A percentile compares a stretch with the other conserved stretches of the same genome.
These are phyloP conservation scores for Boletus mariae DNA, from an alignment of 1,284 basidiomycete species.

Conservation along the genomic window DNA sequence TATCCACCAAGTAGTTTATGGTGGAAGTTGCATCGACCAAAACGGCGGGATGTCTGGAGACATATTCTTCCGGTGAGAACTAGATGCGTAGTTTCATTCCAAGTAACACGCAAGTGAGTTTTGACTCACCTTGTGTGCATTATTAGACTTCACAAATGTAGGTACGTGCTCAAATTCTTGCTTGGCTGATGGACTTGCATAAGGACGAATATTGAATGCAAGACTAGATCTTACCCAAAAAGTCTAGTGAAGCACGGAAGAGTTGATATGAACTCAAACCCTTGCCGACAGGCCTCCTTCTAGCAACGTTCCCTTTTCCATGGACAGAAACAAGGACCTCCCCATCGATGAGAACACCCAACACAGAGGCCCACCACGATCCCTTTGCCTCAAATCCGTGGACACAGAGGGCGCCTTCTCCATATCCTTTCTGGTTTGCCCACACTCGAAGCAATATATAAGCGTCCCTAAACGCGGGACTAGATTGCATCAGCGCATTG, in stretches of 20 bases:
- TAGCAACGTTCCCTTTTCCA: slow-evolving; percentile 32
- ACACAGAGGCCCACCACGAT: slow-evolving; percentile 65
- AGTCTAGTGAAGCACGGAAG: slow-evolving; percentile 78
- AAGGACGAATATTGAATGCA: slow-evolving; percentile 1
- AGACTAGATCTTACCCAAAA: slow-evolving; percentile 52
- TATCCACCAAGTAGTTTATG: slow-evolving; percentile 77
- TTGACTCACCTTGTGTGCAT: slow-evolving; percentile 45
- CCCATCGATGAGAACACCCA: slow-evolving; percentile 72
- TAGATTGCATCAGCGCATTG: slow-evolving; percentile 60
- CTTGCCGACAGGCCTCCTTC: slow-evolving; percentile 58
- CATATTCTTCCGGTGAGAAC: slow-evolving; percentile 58
- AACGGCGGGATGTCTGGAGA: slow-evolving; percentile 46
- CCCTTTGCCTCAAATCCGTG: slow-evolving; percentile 67
- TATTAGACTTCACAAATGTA: slow-evolving; percentile 58
- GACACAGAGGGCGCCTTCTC: slow-evolving; percentile 54
- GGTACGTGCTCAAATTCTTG: slow-evolving; percentile 65
- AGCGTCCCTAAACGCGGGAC: slow-evolving; percentile 72
- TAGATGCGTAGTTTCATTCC: slow-evolving; percentile 25
- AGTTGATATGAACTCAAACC: slow-evolving; percentile 86
- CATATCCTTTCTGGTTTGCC: slow-evolving; percentile 86
- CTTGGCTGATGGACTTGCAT: slow-evolving; percentile 46
- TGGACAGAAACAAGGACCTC: slow-evolving; percentile 45
- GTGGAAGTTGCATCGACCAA: slow-evolving; percentile 81
- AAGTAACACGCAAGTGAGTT: background rate
- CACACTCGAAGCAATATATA: slow-evolving; percentile 82